Percentiles rank a stretch among this genome's conserved stretches.
Evolutionary conservation across 306 rosid species (phyloP).

Genomic region (Ormosia emarginata): DNA sequence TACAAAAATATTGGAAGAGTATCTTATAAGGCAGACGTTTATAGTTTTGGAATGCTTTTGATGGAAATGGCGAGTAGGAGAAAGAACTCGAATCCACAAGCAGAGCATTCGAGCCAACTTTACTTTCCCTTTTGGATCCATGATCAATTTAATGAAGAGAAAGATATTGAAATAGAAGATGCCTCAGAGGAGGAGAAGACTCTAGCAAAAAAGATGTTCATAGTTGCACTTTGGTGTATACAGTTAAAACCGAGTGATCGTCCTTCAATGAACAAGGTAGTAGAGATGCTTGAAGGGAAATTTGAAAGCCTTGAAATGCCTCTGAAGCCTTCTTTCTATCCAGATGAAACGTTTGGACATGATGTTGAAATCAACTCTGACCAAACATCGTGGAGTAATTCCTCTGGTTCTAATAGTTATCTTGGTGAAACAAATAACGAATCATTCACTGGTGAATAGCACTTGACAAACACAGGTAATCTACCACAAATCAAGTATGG

Average conservation of each 20-base stretch:
- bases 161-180: background rate
- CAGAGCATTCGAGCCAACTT: conserved; percentile 13
- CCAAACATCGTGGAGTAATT: background rate
- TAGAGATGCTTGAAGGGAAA: conserved; percentile 30
- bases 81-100: background rate
- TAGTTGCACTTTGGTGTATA: conserved; percentile 35
- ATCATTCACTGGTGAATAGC: background rate
- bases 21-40: conserved; percentile 7
- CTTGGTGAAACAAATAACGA: background rate
- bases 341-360: background rate
- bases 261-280: conserved; percentile 22
- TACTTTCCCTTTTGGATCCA: conserved; percentile 21
- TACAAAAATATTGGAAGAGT: conserved; percentile 15
- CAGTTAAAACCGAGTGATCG: conserved; percentile 6
- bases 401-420: background rate
- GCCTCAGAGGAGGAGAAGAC: background rate
- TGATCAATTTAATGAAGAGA: background rate
- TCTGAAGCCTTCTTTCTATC: conserved; percentile 4
- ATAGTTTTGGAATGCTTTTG: conserved; percentile 18
- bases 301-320: background rate
- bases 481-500: background rate
- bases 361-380: background rate
- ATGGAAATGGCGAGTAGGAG: conserved; percentile 18
- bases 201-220: conserved; percentile 17
- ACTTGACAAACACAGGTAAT: background rate